These are phyloP conservation scores for Lachancea sp. DNA, from an alignment of 805 yeast genomes.

Conservation along the genomic window DNA sequence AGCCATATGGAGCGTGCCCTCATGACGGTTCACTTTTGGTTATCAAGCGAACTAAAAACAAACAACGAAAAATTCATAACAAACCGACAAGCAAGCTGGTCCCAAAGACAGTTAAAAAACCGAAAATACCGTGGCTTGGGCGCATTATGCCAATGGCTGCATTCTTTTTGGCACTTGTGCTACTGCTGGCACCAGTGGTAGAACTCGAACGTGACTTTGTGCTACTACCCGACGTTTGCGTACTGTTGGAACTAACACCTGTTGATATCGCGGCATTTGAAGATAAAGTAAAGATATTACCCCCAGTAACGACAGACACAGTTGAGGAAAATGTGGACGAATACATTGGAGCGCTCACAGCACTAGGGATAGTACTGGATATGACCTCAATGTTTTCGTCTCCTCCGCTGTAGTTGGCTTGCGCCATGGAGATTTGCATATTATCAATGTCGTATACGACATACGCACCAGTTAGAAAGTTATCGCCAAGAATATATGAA, in stretches of 20 bases:
- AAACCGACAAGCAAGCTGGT: not conserved
- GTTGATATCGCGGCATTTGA: conserved; percentile 1
- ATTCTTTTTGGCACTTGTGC: not conserved
- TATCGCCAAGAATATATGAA: conserved; percentile 46
- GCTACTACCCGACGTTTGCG: conserved; percentile 6
- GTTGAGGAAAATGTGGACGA: conserved; percentile 38
- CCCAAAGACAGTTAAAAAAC: not conserved
- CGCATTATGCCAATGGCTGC: not conserved
- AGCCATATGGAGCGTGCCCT: no score
- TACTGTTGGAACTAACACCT: conserved; percentile 2
- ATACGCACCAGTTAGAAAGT: conserved; percentile 52
- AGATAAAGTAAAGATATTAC: conserved; percentile 23
- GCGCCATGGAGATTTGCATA: conserved; percentile 51
- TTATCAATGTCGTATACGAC: conserved; percentile 59
- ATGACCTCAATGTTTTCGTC: conserved; percentile 23
- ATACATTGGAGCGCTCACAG: conserved; percentile 42
- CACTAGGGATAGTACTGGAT: conserved; percentile 39
- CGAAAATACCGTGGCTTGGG: not conserved
- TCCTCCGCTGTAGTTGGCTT: conserved; percentile 29
- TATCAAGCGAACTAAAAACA: not conserved
- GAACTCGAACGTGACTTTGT: conserved; percentile 7
- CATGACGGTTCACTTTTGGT: no score
- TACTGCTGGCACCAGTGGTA: conserved; percentile 3
- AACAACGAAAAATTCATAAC: not conserved
- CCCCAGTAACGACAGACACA: conserved; percentile 23